phyloP scores from a whole-genome alignment of 352 stramenopile species.

The Synura sp. region DNA sequence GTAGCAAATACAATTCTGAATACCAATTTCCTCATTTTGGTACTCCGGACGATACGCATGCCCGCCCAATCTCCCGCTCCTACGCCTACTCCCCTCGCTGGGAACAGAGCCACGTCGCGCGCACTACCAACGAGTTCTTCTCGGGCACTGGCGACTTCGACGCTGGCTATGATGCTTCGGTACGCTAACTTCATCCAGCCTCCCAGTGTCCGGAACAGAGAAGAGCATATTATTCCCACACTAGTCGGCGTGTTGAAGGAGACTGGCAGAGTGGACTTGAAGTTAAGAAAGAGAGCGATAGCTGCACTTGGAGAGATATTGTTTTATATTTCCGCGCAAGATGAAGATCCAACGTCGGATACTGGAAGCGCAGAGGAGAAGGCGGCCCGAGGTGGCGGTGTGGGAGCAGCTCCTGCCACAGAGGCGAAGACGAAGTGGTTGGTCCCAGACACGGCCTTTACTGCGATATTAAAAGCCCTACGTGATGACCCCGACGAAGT shows the following conservation, averaged over 20 bases:
- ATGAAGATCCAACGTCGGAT: slow-evolving; percentile 6
- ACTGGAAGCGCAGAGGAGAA: too few relatives aligned
- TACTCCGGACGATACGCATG: neutral
- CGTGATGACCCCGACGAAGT: slow-evolving; percentile 8
- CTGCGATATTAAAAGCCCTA: neutral
- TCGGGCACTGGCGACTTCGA: neutral
- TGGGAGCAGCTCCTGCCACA: neutral
- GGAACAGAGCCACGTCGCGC: neutral
- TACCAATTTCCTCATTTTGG: slow-evolving; percentile 10
- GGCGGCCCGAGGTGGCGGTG: too few relatives aligned
- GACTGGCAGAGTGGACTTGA: neutral
- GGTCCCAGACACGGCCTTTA: neutral
- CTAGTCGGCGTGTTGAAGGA: slow-evolving; percentile 15
- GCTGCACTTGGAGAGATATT: slow-evolving; percentile 52
- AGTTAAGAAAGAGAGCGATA: slow-evolving; percentile 39
- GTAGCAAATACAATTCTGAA: slow-evolving; percentile 21
- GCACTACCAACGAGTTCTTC: neutral
- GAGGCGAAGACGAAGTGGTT: neutral
- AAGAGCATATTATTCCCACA: slow-evolving; percentile 20
- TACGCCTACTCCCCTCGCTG: neutral
- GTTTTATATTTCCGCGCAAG: slow-evolving; percentile 53
- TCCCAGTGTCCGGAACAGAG: neutral
- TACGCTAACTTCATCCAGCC: slow-evolving; percentile 27
- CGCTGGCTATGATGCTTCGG: neutral
- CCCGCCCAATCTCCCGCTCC: neutral